Evolutionary conservation across 2,329 filamentous ascomycete genomes (phyloP), one percentile per base, ranked within the genome.

Genomic region (Magnaporthales sp.): DNA sequence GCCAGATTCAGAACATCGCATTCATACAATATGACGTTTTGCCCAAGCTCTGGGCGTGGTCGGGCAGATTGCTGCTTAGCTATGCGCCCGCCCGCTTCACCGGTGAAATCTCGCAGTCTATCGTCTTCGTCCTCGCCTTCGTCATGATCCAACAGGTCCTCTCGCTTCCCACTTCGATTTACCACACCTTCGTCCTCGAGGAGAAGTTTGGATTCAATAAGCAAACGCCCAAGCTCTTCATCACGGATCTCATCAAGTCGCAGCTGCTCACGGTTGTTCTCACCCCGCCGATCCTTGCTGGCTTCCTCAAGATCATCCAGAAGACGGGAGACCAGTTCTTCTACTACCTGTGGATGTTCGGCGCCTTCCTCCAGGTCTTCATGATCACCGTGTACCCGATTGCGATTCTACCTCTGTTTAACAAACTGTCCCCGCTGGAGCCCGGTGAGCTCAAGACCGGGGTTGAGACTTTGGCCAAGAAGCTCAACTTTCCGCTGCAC

Each of bases 201-300:
- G 93, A 97, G 80, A 91, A 92, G 76, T 99, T 96, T 73, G 95
- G 95, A 64, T 99, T 99, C 86, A 99, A 99, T 80, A 99, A 99
- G 82, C 93, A 97, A 83, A 98, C 95, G 0, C 81, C 92, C 66
- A 89, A 88, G 77, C 84, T 98, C 31, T 99, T 94, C 84, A 76
- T 97, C 66, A 91, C 87, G 73, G 95, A 99, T 77, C 88, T 97
- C 81, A 77, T 98, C 80, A 99, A 99, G 84, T 89, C 90, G 32
- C 93, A 97, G 77, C 84, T 91, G 72, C 85, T 99, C 68, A 87
- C 89, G 65, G 84, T 96, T 71, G 88, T 87, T 63, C 85, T 99
- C 68, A 90, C 92, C 68, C 89, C 92, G 65, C 95, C 96, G 0
- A 90, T 99, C 72, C 90, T 97, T 69, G 91, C 92, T 71, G 95